Conservation (phyloP, 345 rosid species). For the Firmiana major region DNA sequence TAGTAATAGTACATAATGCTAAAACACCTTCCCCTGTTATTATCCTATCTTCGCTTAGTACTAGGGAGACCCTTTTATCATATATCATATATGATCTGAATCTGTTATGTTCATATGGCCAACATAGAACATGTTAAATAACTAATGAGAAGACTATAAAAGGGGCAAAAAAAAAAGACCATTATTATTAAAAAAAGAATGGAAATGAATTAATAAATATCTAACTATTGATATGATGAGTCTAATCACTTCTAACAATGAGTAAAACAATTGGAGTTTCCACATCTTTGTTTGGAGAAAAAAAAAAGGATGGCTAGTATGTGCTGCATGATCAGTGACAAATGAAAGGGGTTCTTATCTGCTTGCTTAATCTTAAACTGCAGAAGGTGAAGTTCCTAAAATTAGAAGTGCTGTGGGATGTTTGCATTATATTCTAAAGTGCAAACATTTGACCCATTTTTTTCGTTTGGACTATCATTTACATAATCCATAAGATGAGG, state of each 20-base stretch:
- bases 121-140: background rate
- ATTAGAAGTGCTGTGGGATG: too few relatives aligned
- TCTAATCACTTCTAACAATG: background rate
- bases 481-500: background rate
- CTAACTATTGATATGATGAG: background rate
- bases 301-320: background rate
- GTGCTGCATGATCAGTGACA: background rate
- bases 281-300: background rate
- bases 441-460: background rate
- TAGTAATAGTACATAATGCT: background rate
- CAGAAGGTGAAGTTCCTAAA: too few relatives aligned
- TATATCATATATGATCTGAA: background rate
- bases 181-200: background rate
- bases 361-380: background rate
- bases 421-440: too few relatives aligned
- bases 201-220: background rate
- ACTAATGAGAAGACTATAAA: background rate
- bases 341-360: background rate
- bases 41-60: too few relatives aligned
- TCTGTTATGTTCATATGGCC: background rate
- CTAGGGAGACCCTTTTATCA: background rate
- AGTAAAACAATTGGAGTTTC: background rate
- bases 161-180: background rate
- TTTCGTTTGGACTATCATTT: background rate
- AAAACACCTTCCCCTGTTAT: background rate